phyloP scores from a whole-genome alignment of 805 yeast species.

The Candida coleopterorum region DNA sequence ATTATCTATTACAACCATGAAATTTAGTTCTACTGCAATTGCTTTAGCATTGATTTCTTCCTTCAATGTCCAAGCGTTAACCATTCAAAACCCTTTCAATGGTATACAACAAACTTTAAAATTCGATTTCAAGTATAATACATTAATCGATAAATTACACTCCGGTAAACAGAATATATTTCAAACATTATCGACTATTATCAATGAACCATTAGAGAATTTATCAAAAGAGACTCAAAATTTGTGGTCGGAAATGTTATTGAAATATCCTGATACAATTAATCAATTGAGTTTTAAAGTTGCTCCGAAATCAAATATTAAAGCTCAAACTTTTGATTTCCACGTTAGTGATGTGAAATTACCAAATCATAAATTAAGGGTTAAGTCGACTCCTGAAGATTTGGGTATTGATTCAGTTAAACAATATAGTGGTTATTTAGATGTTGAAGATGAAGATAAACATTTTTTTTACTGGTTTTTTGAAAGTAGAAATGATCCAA shows the following conservation, averaged over 20 bases:
- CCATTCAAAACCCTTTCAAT: constrained; percentile 18
- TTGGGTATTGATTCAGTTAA: constrained; percentile 79
- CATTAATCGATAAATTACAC: constrained; percentile 8
- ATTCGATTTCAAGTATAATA: constrained; percentile 9
- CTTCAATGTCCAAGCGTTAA: constrained; percentile 15
- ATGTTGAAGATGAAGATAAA: constrained; percentile 68
- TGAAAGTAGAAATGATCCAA: constrained; percentile 41
- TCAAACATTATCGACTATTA: constrained; percentile 45
- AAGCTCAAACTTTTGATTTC: constrained; percentile 30
- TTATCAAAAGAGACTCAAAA: constrained; percentile 46
- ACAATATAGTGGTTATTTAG: constrained; percentile 84
- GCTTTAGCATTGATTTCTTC: constrained; percentile 13
- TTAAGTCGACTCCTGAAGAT: constrained; percentile 52
- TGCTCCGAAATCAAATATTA: constrained; percentile 48
- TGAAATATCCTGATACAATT: constrained; percentile 54
- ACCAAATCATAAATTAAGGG: constrained; percentile 54
- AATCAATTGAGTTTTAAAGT: constrained; percentile 46
- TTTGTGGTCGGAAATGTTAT: constrained; percentile 62
- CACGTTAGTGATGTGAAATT: constrained; percentile 34
- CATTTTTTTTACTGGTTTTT: constrained; percentile 44
- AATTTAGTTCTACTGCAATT: constrained; percentile 15
- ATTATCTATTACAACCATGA: constrained; percentile 11
- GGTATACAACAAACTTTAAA: constrained; percentile 18
- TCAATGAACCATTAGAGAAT: constrained; percentile 47
- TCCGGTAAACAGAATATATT: constrained; percentile 28